phyloP scores from a whole-genome alignment of 345 rosid genomes.

The Odontarrhena argentea region DNA sequence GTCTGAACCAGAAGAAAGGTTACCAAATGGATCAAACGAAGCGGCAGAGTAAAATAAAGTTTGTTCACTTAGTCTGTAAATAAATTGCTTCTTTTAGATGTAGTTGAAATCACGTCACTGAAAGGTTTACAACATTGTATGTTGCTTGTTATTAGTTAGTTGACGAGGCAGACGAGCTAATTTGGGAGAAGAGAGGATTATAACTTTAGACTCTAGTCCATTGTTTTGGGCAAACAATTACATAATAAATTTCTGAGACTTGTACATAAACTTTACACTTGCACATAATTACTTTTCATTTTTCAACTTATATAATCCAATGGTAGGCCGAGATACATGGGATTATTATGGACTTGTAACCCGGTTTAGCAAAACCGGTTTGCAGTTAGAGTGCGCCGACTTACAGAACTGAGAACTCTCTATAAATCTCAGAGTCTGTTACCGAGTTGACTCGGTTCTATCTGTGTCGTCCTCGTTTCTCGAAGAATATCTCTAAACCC shows the following conservation, averaged over 20 bases:
- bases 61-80: conserved; percentile 42
- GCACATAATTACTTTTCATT: too few species aligned
- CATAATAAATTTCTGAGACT: too few species aligned
- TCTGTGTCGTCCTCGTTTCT: conserved; percentile 5
- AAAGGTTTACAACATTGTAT: conserved; percentile 10
- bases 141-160: conserved; percentile 18
- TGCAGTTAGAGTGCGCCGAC: conserved; percentile 27
- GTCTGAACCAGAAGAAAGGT: conserved; percentile 42
- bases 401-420: neutral
- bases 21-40: conserved; percentile 45
- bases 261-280: too few species aligned
- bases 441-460: conserved; percentile 22
- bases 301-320: too few species aligned
- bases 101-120: conserved; percentile 13
- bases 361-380: neutral
- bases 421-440: neutral
- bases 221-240: neutral
- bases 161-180: conserved; percentile 14
- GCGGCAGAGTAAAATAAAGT: conserved; percentile 43
- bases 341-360: conserved; percentile 8
- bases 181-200: conserved; percentile 1
- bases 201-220: neutral
- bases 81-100: conserved; percentile 27
- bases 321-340: too few species aligned
- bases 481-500: neutral